Base-by-base conservation (phyloP, 2,329 filamentous ascomycete species). In the Clonostachys rhizophaga region DNA sequence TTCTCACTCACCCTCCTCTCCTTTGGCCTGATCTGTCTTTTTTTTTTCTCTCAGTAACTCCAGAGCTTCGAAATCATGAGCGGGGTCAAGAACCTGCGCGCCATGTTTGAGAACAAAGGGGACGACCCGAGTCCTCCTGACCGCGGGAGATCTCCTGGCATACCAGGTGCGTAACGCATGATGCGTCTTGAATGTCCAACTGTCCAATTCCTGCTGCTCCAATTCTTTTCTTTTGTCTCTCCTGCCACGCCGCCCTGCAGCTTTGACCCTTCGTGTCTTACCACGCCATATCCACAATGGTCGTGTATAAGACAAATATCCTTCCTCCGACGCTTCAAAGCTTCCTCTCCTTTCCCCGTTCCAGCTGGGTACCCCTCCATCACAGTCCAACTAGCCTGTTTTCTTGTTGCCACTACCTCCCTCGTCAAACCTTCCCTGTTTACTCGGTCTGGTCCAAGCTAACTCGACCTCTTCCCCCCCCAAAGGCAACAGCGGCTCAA, bases 61-160 rank as follows among this genome's bases (percentile, higher is more conserved):
- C 51, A 51, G 51, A 65, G 57, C 66, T 67, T 66, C 24, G 24
- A 30, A 30, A 71, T 64, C 59, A 83, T 83, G 79, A 83, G 83
- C 61, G 83, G 79, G 60, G 85, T 89, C 60, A 84, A 77, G 70
- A 88, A 87, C 69, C 80, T 91, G 55, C 78, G 86, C 58, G 87
- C 87, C 60, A 89, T 88, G 78, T 91, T 91, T 64, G 87, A 91
- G 74, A 81, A 83, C 63, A 87, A 82, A 67, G 80, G 77, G 63
- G 79, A 81, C 55, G 47, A 52, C 41, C 72, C 74, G 49, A 84
- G 79, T 57, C 78, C 83, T 54, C 81, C 83, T 14, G 84, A 86
- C 53, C 76, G 86, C 70, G 87, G 86, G 51, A 77, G 86, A 64
- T 86, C 84, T 49, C 85, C 85, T 46, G 81, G 75, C 24, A 30